phyloP scores from a whole-genome alignment of 192 early-diverging fungal genomes.

The Irineochytrium annulatum region DNA sequence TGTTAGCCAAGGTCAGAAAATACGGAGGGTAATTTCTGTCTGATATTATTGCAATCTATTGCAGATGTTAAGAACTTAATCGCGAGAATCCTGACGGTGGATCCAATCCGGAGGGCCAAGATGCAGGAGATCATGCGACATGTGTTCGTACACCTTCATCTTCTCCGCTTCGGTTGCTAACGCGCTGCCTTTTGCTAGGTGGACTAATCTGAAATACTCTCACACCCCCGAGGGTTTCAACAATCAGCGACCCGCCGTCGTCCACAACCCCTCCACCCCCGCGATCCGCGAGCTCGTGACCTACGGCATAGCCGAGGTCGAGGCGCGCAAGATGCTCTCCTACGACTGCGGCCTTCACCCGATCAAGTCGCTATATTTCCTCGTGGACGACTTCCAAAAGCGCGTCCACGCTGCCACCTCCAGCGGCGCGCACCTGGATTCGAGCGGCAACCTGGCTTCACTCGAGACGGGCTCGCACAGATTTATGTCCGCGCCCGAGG shows the following conservation, averaged over 20 bases:
- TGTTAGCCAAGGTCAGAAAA: slow-evolving; percentile 22
- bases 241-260: slow-evolving; percentile 9
- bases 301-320: slow-evolving; percentile 23
- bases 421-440: too few relatives aligned
- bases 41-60: slow-evolving; percentile 42
- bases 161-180: slow-evolving; percentile 45
- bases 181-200: slow-evolving; percentile 48
- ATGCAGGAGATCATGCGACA: slow-evolving; percentile 23
- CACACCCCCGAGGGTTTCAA: slow-evolving; percentile 7
- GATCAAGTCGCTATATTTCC: slow-evolving; percentile 28
- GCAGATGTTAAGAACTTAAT: slow-evolving; percentile 35
- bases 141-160: slow-evolving; percentile 18
- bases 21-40: slow-evolving; percentile 49
- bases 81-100: slow-evolving; percentile 28
- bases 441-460: too few relatives aligned
- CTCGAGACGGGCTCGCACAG: too few relatives aligned
- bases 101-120: slow-evolving; percentile 21
- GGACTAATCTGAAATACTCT: slow-evolving; percentile 47
- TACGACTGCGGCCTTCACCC: slow-evolving; percentile 29
- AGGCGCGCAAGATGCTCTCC: slow-evolving; percentile 15
- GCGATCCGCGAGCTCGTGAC: slow-evolving; percentile 23
- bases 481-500: too few relatives aligned
- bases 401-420: too few relatives aligned
- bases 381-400: slow-evolving; percentile 19
- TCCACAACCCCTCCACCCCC: slow-evolving; percentile 7